Evolutionary conservation across 495 filamentous ascomycete genomes (phyloP), one percentile per base, ranked within the genome.

Genomic region (Hyaloscypha variabilis): DNA sequence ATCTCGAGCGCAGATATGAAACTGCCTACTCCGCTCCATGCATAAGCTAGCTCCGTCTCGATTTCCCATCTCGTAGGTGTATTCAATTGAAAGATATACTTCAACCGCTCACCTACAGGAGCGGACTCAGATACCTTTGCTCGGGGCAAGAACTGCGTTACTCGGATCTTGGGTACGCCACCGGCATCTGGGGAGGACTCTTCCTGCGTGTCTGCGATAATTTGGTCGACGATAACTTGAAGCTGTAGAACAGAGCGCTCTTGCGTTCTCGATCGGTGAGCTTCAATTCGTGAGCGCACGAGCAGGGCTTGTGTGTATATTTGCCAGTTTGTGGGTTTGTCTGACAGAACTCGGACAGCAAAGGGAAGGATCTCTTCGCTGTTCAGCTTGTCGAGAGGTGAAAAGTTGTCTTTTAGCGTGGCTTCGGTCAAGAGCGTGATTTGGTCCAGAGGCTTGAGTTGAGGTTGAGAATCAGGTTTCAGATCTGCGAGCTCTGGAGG

Each of bases 271-370:
- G 92, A 90, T 63, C 83, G 85, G 73, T 93, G 91, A 0, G 91
- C 87, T 76, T 99, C 95, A 64, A 97, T 92, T 3, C 95, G 83
- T 72, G 91, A 94, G 51, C 95, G 85, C 6, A 97, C 88, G 2
- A 98, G 79, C 6, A 99, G 78, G 1, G 91, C 95, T 71, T 97
- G 92, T 0, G 95, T 97, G 73, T 99, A 98, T 24, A 97, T 88
- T 75, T 98, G 96, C 95, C 95, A 99, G 75, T 98, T 98, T 2
- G 92, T 93, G 67, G 90, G 90, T 55, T 93, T 92, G 60, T 95
- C 93, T 19, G 90, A 83, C 23, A 99, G 83, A 0, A 98, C 96
- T 21, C 95, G 87, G 24, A 88, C 88, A 6, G 94, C 96, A 74
- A 93, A 98, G 0, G 95, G 95, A 19, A 93, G 76, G 39, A 97